A percentile compares a stretch with the other conserved stretches of the same genome.
Conservation (phyloP, 805 yeast genomes). For the Lipomyces yamanashiensis region DNA sequence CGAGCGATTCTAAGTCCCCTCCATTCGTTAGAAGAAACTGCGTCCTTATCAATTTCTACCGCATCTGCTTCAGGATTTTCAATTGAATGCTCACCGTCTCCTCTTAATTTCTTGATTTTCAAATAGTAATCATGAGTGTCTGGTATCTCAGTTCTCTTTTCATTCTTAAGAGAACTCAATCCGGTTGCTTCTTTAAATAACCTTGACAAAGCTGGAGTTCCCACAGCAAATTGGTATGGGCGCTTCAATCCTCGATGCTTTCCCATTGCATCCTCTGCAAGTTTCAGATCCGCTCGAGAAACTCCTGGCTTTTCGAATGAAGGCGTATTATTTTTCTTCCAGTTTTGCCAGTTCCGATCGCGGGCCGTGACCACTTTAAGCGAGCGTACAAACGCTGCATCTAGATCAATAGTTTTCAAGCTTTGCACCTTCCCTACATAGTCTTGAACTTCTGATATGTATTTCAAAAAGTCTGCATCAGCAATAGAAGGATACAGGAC, state of each 20-base stretch:
- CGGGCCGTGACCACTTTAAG: conserved; percentile 35
- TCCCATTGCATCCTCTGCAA: conserved; percentile 10
- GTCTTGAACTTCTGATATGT: conserved; percentile 27
- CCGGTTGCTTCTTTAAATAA: conserved; percentile 53
- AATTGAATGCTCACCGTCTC: conserved; percentile 3
- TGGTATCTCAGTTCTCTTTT: conserved; percentile 37
- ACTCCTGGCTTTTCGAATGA: conserved; percentile 37
- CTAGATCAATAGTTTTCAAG: conserved; percentile 28
- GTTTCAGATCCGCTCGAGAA: conserved; percentile 7
- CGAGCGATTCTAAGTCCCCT: conserved; percentile 52
- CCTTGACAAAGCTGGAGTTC: conserved; percentile 43
- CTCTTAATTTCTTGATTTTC: conserved; percentile 14
- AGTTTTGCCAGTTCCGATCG: conserved; percentile 44
- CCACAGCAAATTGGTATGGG: conserved; percentile 42
- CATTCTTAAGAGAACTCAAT: conserved; percentile 42
- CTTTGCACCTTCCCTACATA: conserved; percentile 3
- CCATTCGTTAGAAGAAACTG: conserved; percentile 47
- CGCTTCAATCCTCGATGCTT: conserved; percentile 36
- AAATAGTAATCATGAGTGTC: conserved; percentile 36
- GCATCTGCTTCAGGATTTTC: conserved; percentile 35
- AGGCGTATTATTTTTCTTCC: conserved; percentile 45
- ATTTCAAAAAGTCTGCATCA: conserved; percentile 32
- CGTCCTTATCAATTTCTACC: conserved; percentile 27
- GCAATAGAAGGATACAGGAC: conserved; percentile 37
- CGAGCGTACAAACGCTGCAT: conserved; percentile 28